Evolutionary conservation across 1,139 yeast genomes (phyloP).

Genomic region (Taphrina sp.): DNA sequence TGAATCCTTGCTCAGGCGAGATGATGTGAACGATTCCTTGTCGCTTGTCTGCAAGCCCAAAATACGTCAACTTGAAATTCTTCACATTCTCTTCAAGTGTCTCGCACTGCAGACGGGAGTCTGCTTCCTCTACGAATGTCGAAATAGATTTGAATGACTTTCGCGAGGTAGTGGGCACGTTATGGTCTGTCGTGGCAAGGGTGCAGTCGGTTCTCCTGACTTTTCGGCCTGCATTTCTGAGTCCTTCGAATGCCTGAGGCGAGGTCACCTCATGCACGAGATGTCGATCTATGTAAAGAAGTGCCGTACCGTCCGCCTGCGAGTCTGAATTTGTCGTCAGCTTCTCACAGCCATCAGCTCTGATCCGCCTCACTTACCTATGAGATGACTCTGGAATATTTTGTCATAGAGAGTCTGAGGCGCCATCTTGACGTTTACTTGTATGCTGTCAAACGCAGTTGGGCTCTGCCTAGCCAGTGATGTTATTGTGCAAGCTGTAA

Average conservation of each 20-base stretch:
- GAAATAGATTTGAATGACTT: constrained; percentile 67
- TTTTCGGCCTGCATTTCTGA: constrained; percentile 75
- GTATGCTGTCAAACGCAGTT: no score
- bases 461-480: no score
- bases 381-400: constrained; percentile 14
- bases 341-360: no score
- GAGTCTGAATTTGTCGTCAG: constrained; percentile 49
- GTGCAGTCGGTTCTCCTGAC: constrained; percentile 95
- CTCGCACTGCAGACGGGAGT: constrained; percentile 85
- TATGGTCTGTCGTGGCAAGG: constrained; percentile 95
- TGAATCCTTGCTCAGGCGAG: constrained; percentile 98
- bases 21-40: constrained; percentile 98
- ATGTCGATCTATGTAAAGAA: constrained; percentile 91
- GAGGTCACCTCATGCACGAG: constrained; percentile 97
- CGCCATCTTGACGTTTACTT: no score
- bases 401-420: constrained; percentile 15
- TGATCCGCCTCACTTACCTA: neutral
- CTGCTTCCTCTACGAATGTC: constrained; percentile 84
- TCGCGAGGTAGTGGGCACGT: constrained; percentile 89
- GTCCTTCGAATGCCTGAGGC: constrained; percentile 97
- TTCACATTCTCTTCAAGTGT: constrained; percentile 91
- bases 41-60: constrained; percentile 89
- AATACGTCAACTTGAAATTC: constrained; percentile 82
- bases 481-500: no score
- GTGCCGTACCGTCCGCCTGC: constrained; percentile 81